Conservation (phyloP, 83 land plant species). For the Isoetes engelmannii region DNA sequence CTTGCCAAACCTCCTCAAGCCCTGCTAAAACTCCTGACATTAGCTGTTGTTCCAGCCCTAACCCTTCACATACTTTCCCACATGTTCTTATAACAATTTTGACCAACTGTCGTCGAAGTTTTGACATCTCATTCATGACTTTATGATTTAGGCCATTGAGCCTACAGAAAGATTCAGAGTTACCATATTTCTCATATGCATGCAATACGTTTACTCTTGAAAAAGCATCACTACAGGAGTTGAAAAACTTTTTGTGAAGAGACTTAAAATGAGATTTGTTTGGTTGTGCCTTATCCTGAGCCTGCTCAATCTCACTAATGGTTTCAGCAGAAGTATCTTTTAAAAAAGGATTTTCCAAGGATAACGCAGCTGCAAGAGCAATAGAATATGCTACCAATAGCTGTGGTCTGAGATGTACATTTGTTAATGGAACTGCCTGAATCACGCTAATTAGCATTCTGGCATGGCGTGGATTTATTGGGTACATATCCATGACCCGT, state of each 20-base stretch:
- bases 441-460: constrained; percentile 80
- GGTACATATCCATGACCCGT: constrained; percentile 73
- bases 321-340: constrained; percentile 15
- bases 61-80: constrained; percentile 5
- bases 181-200: constrained; percentile 61
- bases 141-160: constrained; percentile 51
- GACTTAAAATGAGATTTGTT: too few relatives aligned
- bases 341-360: constrained; percentile 73
- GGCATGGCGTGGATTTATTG: constrained; percentile 97
- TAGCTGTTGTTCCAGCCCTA: constrained; percentile 2
- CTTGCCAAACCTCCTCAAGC: constrained; percentile 45
- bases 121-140: constrained; percentile 95
- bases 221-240: constrained; percentile 75
- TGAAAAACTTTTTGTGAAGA: constrained; percentile 36
- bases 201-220: constrained; percentile 69
- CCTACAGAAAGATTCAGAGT: constrained; percentile 58
- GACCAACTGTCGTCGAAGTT: constrained; percentile 72
- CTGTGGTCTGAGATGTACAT: constrained; percentile 35
- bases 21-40: constrained; percentile 35
- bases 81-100: constrained; percentile 39
- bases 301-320: background rate
- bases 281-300: background rate
- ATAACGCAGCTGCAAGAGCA: constrained; percentile 84
- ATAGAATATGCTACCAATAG: constrained; percentile 65
- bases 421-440: constrained; percentile 20